Conservation (phyloP, 1,139 yeast species). For the Debaryomyces sp. region DNA sequence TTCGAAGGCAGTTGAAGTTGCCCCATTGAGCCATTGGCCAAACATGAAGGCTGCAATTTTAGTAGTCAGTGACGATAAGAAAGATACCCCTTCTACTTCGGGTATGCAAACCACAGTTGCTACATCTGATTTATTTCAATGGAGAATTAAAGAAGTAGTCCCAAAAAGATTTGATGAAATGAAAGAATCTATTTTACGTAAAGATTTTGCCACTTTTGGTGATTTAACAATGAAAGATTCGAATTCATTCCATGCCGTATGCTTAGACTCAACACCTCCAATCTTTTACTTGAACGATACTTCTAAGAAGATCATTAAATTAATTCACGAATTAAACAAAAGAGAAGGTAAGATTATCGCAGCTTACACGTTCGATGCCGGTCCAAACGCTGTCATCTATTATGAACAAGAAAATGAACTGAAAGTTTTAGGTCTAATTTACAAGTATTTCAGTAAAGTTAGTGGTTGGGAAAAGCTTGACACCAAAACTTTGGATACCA, state of each 20-base stretch:
- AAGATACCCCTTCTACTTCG: constrained; percentile 90
- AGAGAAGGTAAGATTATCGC: constrained; percentile 69
- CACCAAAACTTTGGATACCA: constrained; percentile 29
- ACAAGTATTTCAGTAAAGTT: constrained; percentile 55
- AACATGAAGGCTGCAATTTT: constrained; percentile 87
- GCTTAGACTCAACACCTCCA: constrained; percentile 94
- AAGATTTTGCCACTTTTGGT: constrained; percentile 80
- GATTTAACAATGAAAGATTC: constrained; percentile 94
- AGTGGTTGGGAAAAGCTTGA: constrained; percentile 68
- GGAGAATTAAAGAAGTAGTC: constrained; percentile 78
- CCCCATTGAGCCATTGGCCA: constrained; percentile 88
- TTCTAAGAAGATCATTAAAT: constrained; percentile 83
- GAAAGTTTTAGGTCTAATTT: constrained; percentile 61
- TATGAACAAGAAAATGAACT: constrained; percentile 75
- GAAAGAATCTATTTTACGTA: constrained; percentile 71
- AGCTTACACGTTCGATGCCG: constrained; percentile 98
- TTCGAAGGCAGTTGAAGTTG: constrained; percentile 90
- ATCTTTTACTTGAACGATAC: constrained; percentile 94
- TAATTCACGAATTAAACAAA: constrained; percentile 78
- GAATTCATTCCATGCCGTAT: constrained; percentile 95
- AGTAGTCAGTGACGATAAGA: constrained; percentile 90
- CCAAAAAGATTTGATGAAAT: constrained; percentile 82
- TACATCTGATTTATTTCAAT: constrained; percentile 82
- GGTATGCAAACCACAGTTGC: constrained; percentile 96
- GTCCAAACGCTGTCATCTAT: constrained; percentile 97